A percentile compares a stretch with the other conserved stretches of the same genome.
Conservation (phyloP, 225 moss, liverwort and hornwort species). For the Neckera pumila region DNA sequence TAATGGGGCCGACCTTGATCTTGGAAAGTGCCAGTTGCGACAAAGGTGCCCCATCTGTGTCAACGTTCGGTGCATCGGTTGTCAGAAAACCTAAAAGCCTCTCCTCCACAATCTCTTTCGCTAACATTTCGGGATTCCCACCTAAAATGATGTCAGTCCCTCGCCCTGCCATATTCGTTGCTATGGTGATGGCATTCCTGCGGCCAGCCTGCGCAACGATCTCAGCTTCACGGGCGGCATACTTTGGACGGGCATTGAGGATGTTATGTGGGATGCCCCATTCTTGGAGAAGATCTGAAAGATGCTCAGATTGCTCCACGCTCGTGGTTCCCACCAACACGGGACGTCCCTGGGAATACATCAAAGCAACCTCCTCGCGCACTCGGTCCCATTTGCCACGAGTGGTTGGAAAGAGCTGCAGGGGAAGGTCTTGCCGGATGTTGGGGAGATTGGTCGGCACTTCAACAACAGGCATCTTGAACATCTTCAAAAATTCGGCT, state of each 20-base stretch:
- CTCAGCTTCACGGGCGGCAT: conserved; percentile 96
- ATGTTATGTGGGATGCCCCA: conserved; percentile 98
- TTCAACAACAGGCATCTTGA: conserved; percentile 95
- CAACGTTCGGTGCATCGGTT: conserved; percentile 75
- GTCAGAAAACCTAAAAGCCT: conserved; percentile 73
- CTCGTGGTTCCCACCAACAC: conserved; percentile 97
- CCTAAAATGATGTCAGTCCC: conserved; percentile 97
- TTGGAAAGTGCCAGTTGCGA: conserved; percentile 87
- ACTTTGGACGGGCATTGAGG: conserved; percentile 94
- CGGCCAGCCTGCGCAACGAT: conserved; percentile 98
- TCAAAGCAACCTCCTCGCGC: conserved; percentile 73
- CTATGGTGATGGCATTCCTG: conserved; percentile 89
- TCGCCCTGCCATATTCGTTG: conserved; percentile 98
- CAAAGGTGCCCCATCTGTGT: conserved; percentile 90
- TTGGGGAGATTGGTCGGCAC: conserved; percentile 93
- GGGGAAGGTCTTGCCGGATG: conserved; percentile 59
- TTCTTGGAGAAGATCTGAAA: conserved; percentile 72
- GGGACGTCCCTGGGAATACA: conserved; percentile 81
- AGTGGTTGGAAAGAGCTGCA: conserved; percentile 58
- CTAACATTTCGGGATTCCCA: conserved; percentile 96
- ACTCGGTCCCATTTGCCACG: conserved; percentile 94
- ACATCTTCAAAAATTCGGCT: conserved; percentile 86
- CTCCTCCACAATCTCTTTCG: conserved; percentile 75
- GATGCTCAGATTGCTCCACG: conserved; percentile 96
- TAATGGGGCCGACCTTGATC: conserved; percentile 55